Evolutionary conservation across 1,284 basidiomycete genomes (phyloP), one percentile per base, ranked within the genome.

Genomic region (Melampsora americana): DNA sequence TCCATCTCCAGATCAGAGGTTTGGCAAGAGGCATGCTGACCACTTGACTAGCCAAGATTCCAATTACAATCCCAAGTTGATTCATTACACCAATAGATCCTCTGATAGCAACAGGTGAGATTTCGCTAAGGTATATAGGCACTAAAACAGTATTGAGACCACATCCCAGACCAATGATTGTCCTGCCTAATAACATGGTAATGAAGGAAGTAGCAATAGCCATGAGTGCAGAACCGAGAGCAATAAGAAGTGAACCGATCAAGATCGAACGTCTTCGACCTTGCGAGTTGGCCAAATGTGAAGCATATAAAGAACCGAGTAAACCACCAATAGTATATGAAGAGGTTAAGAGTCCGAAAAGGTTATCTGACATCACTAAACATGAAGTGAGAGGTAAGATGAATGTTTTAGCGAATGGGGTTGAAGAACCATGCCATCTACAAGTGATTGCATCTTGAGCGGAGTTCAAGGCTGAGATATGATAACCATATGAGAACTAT

Each of bases 261-360:
- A 77, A 23, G 18, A 78, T 30, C 7, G 73, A 32, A 20, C 46
- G 50, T 73, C 86, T 88, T 30, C 90, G 86, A 12, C 92, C 92
- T 80, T 85, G 86, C 39, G 85, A 84, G 78, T 90, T 88, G 84
- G 91, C 91, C 66, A 90, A 81, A 44, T 87, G 82, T 79, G 90
- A 89, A n/a, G 90, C 89, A 20, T 85, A 83, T 23, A 90, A 81
- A 79, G 90, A 92, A 16, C 93, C 93, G 3, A 89, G 75, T 16
- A 96, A 86, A 48, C 94, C 94, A 7, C 94, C 94, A n/a, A 92
- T 80, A 0, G 92, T 95, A 83, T 93, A 95, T 42, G 91, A 84
- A 32, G 93, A 86, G 0, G 93, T 96, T 60, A 94, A 87, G 44
- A 90, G 82, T 20, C 90, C 90, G 84, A 95, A 95, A 0, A 86